Evolutionary conservation across 2,329 filamentous ascomycete genomes (phyloP).

Genomic region (Cladophialophora bantiana): DNA sequence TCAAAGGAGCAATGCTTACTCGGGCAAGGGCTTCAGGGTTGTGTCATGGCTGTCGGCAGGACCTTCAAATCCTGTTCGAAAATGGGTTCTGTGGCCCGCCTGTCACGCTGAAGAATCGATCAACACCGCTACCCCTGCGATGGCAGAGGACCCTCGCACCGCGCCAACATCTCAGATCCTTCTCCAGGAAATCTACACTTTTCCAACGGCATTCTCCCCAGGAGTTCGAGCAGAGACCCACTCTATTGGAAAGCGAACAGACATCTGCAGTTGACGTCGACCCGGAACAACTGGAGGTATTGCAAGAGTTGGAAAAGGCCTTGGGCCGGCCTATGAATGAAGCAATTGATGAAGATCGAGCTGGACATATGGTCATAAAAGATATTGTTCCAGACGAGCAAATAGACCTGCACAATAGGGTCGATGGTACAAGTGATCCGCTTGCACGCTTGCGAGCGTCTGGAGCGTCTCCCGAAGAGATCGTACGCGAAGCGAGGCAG

Average conservation of each 20-base stretch:
- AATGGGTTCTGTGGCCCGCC: constrained; percentile 43
- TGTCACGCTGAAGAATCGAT: constrained; percentile 20
- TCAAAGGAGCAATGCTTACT: constrained; percentile 27
- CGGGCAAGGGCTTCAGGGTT: constrained; percentile 23
- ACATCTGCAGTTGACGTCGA: background rate
- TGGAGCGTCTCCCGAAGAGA: constrained; percentile 60
- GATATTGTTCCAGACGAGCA: constrained; percentile 3
- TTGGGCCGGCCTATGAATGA: constrained; percentile 34
- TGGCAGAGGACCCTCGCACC: constrained; percentile 21
- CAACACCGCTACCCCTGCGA: constrained; percentile 25
- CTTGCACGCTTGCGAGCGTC: constrained; percentile 28
- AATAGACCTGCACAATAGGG: background rate
- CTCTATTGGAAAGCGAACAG: constrained; percentile 6
- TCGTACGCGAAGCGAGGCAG: constrained; percentile 75
- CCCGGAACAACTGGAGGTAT: constrained; percentile 26
- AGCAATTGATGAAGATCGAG: constrained; percentile 33
- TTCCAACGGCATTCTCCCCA: constrained; percentile 11
- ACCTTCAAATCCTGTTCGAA: constrained; percentile 46
- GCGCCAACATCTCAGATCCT: constrained; percentile 24
- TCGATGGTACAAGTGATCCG: constrained; percentile 18
- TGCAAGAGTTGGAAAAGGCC: constrained; percentile 32
- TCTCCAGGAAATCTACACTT: constrained; percentile 2
- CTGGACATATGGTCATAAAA: constrained; percentile 11
- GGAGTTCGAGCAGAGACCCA: background rate
- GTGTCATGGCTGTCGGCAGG: constrained; percentile 47